Conservation (phyloP, 441 rosid genomes). For the Rhodomyrtus psidioides region DNA sequence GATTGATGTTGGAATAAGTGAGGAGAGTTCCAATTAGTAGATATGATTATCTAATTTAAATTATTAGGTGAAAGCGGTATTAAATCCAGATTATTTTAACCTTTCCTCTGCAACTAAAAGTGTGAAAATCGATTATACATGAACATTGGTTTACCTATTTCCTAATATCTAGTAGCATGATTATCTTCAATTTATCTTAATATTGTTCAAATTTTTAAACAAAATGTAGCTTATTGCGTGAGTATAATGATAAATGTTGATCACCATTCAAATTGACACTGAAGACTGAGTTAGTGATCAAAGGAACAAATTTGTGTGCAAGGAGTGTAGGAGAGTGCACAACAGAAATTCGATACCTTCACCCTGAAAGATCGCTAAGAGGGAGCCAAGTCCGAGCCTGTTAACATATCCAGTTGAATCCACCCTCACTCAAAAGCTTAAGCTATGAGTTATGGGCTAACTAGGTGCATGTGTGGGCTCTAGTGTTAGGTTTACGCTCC, state of each 20-base stretch:
- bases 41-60: not conserved
- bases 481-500: too few species aligned
- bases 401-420: too few species aligned
- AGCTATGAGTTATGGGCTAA: too few species aligned
- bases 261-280: not conserved
- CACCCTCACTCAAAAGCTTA: too few species aligned
- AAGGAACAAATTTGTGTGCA: not conserved
- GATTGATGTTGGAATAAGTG: not conserved
- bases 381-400: too few species aligned
- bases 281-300: not conserved
- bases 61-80: not conserved
- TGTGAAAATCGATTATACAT: not conserved
- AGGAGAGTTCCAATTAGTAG: not conserved
- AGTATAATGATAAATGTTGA: not conserved
- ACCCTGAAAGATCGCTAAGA: too few species aligned
- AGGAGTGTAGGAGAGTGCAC: too few species aligned
- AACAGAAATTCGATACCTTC: too few species aligned
- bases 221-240: not conserved
- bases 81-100: not conserved
- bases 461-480: too few species aligned
- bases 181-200: not conserved
- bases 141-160: not conserved
- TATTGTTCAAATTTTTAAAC: not conserved
- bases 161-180: not conserved
- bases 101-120: not conserved